Conservation (phyloP, 768 basidiomycete genomes). For the Coprinopsis sp. region DNA sequence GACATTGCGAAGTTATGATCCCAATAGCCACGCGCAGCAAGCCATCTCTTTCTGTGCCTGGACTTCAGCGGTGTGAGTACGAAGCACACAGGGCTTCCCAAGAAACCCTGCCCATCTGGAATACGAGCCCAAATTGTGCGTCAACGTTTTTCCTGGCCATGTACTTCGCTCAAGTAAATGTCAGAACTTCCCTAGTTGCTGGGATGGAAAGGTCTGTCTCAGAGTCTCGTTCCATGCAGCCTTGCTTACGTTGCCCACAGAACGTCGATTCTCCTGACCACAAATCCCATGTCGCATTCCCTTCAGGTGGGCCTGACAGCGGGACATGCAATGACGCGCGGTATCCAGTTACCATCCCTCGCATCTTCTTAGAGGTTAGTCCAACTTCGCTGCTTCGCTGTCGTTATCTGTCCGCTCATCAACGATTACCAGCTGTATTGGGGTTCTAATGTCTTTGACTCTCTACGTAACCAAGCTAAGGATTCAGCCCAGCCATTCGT, state of each 20-base stretch:
- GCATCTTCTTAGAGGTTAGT: constrained; percentile 49
- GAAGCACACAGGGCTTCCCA: constrained; percentile 34
- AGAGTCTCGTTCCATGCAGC: background rate
- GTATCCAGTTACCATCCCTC: constrained; percentile 41
- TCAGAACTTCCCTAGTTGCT: constrained; percentile 52
- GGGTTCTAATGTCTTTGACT: constrained; percentile 32
- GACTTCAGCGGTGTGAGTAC: constrained; percentile 40
- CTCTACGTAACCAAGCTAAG: constrained; percentile 36
- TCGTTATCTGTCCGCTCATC: background rate
- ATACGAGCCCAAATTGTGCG: constrained; percentile 47
- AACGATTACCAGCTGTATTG: constrained; percentile 38
- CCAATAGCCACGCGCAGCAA: constrained; percentile 39
- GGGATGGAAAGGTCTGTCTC: constrained; percentile 45
- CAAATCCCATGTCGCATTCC: constrained; percentile 48
- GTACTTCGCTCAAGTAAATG: background rate
- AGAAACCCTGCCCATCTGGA: constrained; percentile 39
- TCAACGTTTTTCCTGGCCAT: constrained; percentile 4
- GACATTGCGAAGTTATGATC: constrained; percentile 43
- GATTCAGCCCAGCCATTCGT: constrained; percentile 50
- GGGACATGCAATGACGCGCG: constrained; percentile 46
- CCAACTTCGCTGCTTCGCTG: background rate
- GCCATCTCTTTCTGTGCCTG: constrained; percentile 45
- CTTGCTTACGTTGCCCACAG: constrained; percentile 15
- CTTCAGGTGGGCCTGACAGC: constrained; percentile 41
- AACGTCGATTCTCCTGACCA: constrained; percentile 47